A percentile compares a stretch with the other conserved stretches of the same genome.
Conservation (phyloP, 2,329 filamentous ascomycete genomes). For the Fusarium praegraminearum region DNA sequence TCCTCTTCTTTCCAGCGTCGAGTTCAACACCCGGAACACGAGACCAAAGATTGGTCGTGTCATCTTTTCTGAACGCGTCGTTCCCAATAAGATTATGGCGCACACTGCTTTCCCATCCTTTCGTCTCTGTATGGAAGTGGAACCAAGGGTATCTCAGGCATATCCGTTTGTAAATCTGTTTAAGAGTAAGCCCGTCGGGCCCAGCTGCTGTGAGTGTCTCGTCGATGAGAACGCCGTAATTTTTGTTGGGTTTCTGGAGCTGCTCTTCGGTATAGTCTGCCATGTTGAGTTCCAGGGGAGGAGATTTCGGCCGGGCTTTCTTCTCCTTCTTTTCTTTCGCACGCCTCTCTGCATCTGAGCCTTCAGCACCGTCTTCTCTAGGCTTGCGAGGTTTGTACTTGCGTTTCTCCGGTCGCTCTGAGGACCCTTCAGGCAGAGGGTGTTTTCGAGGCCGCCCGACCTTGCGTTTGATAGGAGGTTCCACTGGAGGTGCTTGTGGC, state of each 20-base stretch:
- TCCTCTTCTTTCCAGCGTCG: constrained; percentile 71
- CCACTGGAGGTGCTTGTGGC: constrained; percentile 60
- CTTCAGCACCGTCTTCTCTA: constrained; percentile 67
- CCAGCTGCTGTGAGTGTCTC: constrained; percentile 68
- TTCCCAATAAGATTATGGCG: constrained; percentile 73
- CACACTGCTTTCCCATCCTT: constrained; percentile 75
- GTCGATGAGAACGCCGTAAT: constrained; percentile 71
- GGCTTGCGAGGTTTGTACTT: constrained; percentile 74
- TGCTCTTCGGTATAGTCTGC: constrained; percentile 69
- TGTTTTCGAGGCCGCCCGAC: constrained; percentile 75
- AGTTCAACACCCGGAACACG: constrained; percentile 69
- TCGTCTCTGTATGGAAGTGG: constrained; percentile 70
- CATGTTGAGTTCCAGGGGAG: constrained; percentile 66
- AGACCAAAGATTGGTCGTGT: constrained; percentile 67
- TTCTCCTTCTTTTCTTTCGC: constrained; percentile 70
- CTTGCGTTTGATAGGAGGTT: constrained; percentile 70
- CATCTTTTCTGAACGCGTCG: constrained; percentile 70
- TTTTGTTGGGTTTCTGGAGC: constrained; percentile 71
- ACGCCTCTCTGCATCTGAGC: constrained; percentile 67
- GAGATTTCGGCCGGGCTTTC: constrained; percentile 70
- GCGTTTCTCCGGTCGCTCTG: constrained; percentile 70
- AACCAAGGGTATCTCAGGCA: constrained; percentile 70
- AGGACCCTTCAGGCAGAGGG: constrained; percentile 67
- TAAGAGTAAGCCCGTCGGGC: constrained; percentile 66
- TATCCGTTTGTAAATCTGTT: constrained; percentile 73